phyloP scores from a whole-genome alignment of 805 yeast genomes.

The Monosporozyma siamensis region DNA sequence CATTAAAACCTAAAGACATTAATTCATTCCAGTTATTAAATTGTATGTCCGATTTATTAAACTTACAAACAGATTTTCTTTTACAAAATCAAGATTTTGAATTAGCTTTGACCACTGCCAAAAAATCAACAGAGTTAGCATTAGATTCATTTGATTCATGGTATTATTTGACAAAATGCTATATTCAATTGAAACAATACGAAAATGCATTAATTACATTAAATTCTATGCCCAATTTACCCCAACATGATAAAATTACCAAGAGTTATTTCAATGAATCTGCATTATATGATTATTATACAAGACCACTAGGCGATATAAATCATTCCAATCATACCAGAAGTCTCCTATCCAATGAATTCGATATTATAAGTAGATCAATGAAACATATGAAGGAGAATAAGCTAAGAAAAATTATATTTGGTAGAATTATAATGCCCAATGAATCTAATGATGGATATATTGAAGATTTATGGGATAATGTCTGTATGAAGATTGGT shows the following conservation, averaged over 20 bases:
- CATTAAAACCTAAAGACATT: constrained; percentile 12
- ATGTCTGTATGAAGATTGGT: constrained; percentile 20
- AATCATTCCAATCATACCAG: constrained; percentile 5
- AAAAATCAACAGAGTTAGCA: constrained; percentile 19
- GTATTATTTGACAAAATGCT: constrained; percentile 23
- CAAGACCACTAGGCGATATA: constrained; percentile 19
- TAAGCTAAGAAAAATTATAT: constrained; percentile 18
- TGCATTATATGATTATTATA: constrained; percentile 16
- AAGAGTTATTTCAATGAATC: constrained; percentile 14
- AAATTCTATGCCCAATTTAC: constrained; percentile 27
- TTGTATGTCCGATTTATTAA: constrained; percentile 21
- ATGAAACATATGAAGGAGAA: constrained; percentile 20
- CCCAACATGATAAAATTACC: constrained; percentile 16
- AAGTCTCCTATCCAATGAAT: constrained; percentile 19
- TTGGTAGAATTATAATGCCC: constrained; percentile 28
- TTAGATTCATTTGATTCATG: constrained; percentile 28
- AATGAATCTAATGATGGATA: constrained; percentile 19
- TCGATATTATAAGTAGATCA: constrained; percentile 16
- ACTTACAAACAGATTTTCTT: constrained; percentile 23
- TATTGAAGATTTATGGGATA: constrained; percentile 20
- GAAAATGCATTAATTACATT: constrained; percentile 22
- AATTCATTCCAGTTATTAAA: constrained; percentile 18
- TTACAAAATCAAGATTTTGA: constrained; percentile 19
- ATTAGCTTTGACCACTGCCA: constrained; percentile 20
- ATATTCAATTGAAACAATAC: constrained; percentile 18